Evolutionary conservation across 2,329 filamentous ascomycete species (phyloP), one percentile per base, ranked within the genome.

Genomic region (Stagonosporopsis tanaceti): DNA sequence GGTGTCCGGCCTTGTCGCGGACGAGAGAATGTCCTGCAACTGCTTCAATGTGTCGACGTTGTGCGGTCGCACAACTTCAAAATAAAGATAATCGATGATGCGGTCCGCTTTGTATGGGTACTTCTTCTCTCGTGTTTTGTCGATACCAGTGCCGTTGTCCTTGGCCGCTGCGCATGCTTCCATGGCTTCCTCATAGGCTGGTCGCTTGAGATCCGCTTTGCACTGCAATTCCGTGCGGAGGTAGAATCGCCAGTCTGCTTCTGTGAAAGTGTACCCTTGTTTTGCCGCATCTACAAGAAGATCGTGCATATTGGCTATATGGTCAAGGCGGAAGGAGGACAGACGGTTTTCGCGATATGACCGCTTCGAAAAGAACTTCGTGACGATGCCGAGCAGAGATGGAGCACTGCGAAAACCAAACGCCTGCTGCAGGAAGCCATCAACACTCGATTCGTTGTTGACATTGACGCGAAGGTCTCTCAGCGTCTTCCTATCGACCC

Each of bases 41-140:
- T 58, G 48, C 0, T 52, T 45, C 8, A 75, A 58, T 0, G 75
- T 75, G 15, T 70, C 64, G 0, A 68, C 57, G n/a, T 79, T 72
- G 22, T 76, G 76, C 2, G 53, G 72, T 12, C 80, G 71, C 0
- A 85, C 82, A 2, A 87, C 77, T 0, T 72, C 60, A 17, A 87
- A 89, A 60, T 84, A 87, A 7, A 92, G 76, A 35, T 82, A 80
- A 66, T 92, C 89, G 5, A 89, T 79, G 3, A 91, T 84, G 53
- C 90, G 85, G 1, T 67, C 45, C 1, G 28, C 14, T 1, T 74
- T 71, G 28, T 61, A 34, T 11, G 32, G 55, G 30, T 64, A 71
- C 0, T 71, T 63, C 11, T 71, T 54, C 9, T 61, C 61, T 63
- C 63, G 52, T 6, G 32, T n/a, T 17, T 52, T 62, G 45, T 67